Conservation (phyloP, 1,139 yeast genomes). For the Spathaspora sp. region DNA sequence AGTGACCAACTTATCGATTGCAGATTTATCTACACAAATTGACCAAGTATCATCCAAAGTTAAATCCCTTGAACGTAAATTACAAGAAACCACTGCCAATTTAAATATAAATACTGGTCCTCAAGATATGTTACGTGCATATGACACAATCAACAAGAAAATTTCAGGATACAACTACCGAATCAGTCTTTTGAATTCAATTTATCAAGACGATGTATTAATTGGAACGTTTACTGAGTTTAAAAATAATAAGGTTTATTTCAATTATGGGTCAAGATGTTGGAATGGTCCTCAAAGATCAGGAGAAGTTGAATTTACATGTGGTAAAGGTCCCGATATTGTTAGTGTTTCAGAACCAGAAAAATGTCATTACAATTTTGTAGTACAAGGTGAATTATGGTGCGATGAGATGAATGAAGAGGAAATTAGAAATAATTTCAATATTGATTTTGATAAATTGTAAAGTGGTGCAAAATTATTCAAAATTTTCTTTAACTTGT, state of each 20-base stretch:
- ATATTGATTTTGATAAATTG: slow-evolving; percentile 26
- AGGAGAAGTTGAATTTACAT: slow-evolving; percentile 61
- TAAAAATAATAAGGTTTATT: slow-evolving; percentile 39
- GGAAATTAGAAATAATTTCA: slow-evolving; percentile 26
- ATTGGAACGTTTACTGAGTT: slow-evolving; percentile 53
- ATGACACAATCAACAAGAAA: slow-evolving; percentile 45
- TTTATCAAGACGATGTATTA: slow-evolving; percentile 59
- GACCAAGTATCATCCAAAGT: slow-evolving; percentile 17
- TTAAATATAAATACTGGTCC: slow-evolving; percentile 52
- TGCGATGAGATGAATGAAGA: slow-evolving; percentile 47
- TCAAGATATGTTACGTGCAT: slow-evolving; percentile 61
- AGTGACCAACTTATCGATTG: slow-evolving; percentile 7
- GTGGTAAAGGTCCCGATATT: slow-evolving; percentile 62
- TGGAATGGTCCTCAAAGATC: slow-evolving; percentile 94
- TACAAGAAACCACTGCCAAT: slow-evolving; percentile 18
- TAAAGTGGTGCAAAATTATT: slow-evolving; percentile 8
- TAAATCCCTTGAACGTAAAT: slow-evolving; percentile 19
- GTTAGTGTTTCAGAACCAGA: slow-evolving; percentile 81
- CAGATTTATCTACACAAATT: slow-evolving; percentile 10
- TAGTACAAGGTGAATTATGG: slow-evolving; percentile 66
- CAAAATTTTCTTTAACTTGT: not conserved
- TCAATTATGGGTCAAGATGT: slow-evolving; percentile 72
- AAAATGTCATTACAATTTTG: slow-evolving; percentile 75
- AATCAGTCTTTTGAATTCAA: slow-evolving; percentile 55
- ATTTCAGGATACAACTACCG: slow-evolving; percentile 74